Conservation (phyloP, 305 asterid species). For the Caryopteris hybrid region DNA sequence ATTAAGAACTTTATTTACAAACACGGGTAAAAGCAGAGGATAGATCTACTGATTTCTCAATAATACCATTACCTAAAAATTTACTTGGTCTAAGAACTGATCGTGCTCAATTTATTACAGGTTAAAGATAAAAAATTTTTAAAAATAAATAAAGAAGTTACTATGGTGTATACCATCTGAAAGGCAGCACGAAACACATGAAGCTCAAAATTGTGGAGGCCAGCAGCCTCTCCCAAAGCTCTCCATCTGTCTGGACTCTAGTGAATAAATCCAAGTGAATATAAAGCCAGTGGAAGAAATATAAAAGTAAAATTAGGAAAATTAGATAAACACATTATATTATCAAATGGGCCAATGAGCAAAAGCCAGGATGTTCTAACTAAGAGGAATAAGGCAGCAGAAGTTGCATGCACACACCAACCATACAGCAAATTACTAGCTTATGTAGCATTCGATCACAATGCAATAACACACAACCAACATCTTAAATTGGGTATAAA, state of each 20-base stretch:
- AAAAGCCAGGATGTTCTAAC: background rate
- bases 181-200: constrained; percentile 92
- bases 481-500: background rate
- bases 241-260: constrained; percentile 94
- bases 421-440: constrained; percentile 1
- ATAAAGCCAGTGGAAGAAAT: background rate
- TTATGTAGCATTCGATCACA: constrained; percentile 10
- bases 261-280: constrained; percentile 16
- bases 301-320: background rate
- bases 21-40: background rate
- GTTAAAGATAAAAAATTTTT: too few species aligned
- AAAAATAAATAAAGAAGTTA: background rate
- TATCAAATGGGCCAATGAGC: background rate
- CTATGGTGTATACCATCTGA: constrained; percentile 54
- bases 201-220: constrained; percentile 78
- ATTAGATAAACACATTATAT: background rate
- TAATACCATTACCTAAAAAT: background rate
- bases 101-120: background rate
- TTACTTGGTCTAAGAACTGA: background rate
- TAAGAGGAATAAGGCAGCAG: background rate
- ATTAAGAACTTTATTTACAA: background rate
- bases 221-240: constrained; percentile 55
- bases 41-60: background rate
- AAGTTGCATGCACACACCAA: constrained; percentile 2
- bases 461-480: background rate